Base-by-base conservation (phyloP, 257 asterid species). In the Primulina huaijiensis region DNA sequence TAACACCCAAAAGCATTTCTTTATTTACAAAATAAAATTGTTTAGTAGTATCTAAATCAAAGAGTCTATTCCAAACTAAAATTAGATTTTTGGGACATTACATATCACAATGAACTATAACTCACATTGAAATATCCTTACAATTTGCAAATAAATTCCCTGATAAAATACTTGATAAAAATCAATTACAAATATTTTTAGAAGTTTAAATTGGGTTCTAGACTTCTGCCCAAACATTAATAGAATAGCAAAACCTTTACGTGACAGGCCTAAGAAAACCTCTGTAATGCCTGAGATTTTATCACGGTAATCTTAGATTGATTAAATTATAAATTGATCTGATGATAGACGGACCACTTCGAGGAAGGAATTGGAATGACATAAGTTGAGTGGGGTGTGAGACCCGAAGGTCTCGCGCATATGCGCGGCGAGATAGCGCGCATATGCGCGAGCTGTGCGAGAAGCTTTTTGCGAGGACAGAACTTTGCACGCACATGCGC, bases 71-170 rank as follows among this genome's bases (percentile, higher is more conserved):
- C 10, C 19, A 38, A 12, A 38, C 37, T 0, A 40, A 20, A 11
- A 12, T 65, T 8, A 40, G 70, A 21, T 38, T 65, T 46, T 14
- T 31, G 33, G 67, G 67, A 30, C 67, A 62, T 62, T 31, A 9
- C 6, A 62, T 62, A 11, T 11, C 2, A 3, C 4, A 65, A 40
- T 60, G 70, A 0, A 40, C 58, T 19, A 65, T 65, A 8, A 65
- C n/a, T 0, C 69, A 35, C 2, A 38, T 65, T 11, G 29, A 62
- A 33, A 17, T 25, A 21, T 62, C 52, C 1, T 29, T 62, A 25
- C 27, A 25, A 25, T 62, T 62, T 62, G 27, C 67, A 30, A 31
- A 35, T n/a, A 62, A 33, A 14, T 63, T 33, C 4, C 68, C 17
- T 10, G 27, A 63, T 5, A 3, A 31, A 31, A 31, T 31, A 25